Evolutionary conservation across 257 asterid species (phyloP).

Genomic region (Solanum clarkiae): DNA sequence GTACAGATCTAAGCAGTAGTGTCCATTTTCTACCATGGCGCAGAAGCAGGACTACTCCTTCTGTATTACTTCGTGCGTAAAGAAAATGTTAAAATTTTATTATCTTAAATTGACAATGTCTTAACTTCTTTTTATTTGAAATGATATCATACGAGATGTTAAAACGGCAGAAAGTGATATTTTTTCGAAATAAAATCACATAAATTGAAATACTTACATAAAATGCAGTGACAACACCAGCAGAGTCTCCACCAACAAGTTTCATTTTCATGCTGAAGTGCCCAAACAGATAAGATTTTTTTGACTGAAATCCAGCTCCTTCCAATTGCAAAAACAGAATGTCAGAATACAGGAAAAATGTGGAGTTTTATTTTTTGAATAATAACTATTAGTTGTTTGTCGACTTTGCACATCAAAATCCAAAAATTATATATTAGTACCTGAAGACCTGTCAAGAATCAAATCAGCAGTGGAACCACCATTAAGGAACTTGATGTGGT

Average conservation of each 20-base stretch:
- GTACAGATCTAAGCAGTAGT: neutral
- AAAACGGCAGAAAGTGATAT: neutral
- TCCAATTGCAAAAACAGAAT: neutral
- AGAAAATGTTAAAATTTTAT: neutral
- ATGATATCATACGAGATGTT: neutral
- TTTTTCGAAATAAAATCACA: neutral
- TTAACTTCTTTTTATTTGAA: neutral
- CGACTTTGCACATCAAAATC: neutral
- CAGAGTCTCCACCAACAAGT: conserved; percentile 28
- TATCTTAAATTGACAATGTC: neutral
- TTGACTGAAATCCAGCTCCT: conserved; percentile 39
- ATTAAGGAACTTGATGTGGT: conserved; percentile 24
- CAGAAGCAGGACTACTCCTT: neutral
- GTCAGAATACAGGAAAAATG: neutral
- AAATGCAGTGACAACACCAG: conserved; percentile 29
- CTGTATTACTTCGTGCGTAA: neutral
- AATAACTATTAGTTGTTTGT: too few relatives aligned
- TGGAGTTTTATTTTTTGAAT: neutral
- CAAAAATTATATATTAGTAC: neutral
- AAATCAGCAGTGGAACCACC: conserved; percentile 17
- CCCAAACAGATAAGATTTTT: conserved; percentile 21
- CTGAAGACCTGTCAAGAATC: conserved; percentile 20
- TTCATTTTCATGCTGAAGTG: conserved; percentile 34
- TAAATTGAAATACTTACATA: conserved; percentile 7
- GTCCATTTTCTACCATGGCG: neutral